Base-by-base conservation (phyloP, 2,329 filamentous ascomycete genomes). In the Fusarium sp. region DNA sequence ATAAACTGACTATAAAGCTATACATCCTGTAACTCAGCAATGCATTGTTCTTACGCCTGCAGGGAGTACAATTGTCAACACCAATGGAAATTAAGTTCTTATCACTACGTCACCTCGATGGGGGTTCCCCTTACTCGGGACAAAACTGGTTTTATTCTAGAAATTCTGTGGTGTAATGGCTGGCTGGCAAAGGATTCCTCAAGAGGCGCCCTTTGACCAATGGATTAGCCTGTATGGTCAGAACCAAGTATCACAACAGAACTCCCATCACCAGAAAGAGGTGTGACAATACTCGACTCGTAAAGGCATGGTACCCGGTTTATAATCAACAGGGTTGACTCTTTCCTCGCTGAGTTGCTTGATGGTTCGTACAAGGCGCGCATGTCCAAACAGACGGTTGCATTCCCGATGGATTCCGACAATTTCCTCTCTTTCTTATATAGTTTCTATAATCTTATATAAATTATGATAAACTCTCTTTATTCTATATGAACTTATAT, bases 81-180 rank as follows among this genome's bases (percentile, higher is more conserved):
- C 28, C 28, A 32, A 32, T 32, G 28, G 14, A 12, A 10, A 32
- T 23, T 23, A 14, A 24, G 14, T 30, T 46, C 40, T 36, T 28
- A 36, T 46, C 10, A 38, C 47, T 26, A 54, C 43, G 28, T 54
- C 51, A 54, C 51, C 14, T 20, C 10, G 36, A 54, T 48, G 7
- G 21, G 28, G 5, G 19, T 32, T 15, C 28, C 51, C 10, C 20
- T 21, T 26, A 10, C 17, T 54, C 19, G 30, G 26, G 30, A 21
- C 9, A 12, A 20, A 48, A 54, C 32, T 19, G 38, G 12, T 21
- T 54, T 30, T 20, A 11, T 48, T 54, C 51, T 54, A 54, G 51
- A 54, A 54, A 20, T 4, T 34, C 9, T 32, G 19, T 26, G 17
- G 28, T 34, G 40, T 20, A 24, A 21, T 42, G 6, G 47, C 21